Evolutionary conservation across 1,284 basidiomycete genomes (phyloP), one percentile per base, ranked within the genome.

Genomic region (Pseudozyma flocculosa): DNA sequence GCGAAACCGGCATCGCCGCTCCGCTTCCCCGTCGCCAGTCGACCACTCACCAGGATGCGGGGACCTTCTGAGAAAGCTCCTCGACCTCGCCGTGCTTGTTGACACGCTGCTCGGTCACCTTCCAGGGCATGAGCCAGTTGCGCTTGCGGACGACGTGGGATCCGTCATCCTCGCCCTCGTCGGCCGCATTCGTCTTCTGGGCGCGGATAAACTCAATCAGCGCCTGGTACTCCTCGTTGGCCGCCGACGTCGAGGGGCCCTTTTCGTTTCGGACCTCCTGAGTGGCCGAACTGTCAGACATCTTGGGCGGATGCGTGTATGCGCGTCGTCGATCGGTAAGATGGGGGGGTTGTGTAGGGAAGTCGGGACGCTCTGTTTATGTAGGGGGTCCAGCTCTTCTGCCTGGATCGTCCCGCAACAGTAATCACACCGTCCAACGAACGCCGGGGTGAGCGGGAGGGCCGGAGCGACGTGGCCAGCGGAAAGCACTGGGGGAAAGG

Each of bases 71-170:
- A 21, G 75, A 61, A 34, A 77, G 59, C 43, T 70, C 61, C 59
- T 76, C 72, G 51, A 48, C 68, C 56, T 78, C 75, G 21, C 75
- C 75, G 55, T 73, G 61, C 72, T 78, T 78, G 73, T 78, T 76
- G 45, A 78, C 71, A 45, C 75, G 74, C 40, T 74, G 39, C 56
- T 78, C 74, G 30, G 56, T 64, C 43, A 60, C 64, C 69, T 78
- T 70, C 75, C 75, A 78, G 47, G 72, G 72, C 40, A 51, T 47
- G 48, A 66, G 62, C 47, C 54, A 69, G 49, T 62, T 47, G 55
- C 75, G 75, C 67, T 73, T 73, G 67, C 68, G 73, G 52, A 76
- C 70, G 49, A 75, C 48, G 47, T 48, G 66, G 30, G 68, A 45
- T 43, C 68, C 72, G 45, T 75, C 68, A 17, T 39, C 54, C 22